Evolutionary conservation across 768 basidiomycete genomes (phyloP).

Genomic region (Tylopilus plumbeoviolaceoides): DNA sequence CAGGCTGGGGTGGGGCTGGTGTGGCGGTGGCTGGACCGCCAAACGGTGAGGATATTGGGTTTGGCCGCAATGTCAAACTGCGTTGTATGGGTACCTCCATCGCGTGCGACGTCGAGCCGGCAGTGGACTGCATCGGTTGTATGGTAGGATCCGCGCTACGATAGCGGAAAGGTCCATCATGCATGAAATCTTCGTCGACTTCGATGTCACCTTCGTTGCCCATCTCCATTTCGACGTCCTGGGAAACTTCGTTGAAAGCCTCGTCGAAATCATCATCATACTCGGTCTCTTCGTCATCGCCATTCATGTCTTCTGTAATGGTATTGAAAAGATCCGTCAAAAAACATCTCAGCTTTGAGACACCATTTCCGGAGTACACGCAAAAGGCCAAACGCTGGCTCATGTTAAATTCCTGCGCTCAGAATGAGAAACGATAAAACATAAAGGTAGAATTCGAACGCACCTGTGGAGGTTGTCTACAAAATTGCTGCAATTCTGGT

Average conservation of each 20-base stretch:
- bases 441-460: slow-evolving; percentile 23
- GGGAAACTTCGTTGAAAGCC: slow-evolving; percentile 29
- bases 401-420: slow-evolving; percentile 78
- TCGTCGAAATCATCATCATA: slow-evolving; percentile 48
- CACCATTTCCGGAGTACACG: slow-evolving; percentile 93
- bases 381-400: slow-evolving; percentile 90
- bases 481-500: slow-evolving; percentile 82
- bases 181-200: slow-evolving; percentile 42
- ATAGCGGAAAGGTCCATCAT: slow-evolving; percentile 29
- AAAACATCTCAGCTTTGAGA: slow-evolving; percentile 75
- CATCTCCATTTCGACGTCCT: slow-evolving; percentile 32
- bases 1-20: slow-evolving; percentile 4
- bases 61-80: slow-evolving; percentile 24
- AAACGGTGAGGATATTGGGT: slow-evolving; percentile 12
- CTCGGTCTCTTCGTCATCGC: slow-evolving; percentile 62
- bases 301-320: slow-evolving; percentile 66
- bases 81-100: slow-evolving; percentile 30
- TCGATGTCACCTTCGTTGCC: slow-evolving; percentile 41
- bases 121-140: slow-evolving; percentile 11
- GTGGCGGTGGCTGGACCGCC: slow-evolving; percentile 1
- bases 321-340: slow-evolving; percentile 73
- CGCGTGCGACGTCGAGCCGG: slow-evolving; percentile 10
- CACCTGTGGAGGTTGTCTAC: slow-evolving; percentile 83
- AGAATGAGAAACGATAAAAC: slow-evolving; percentile 1
- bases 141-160: slow-evolving; percentile 10